Evolutionary conservation across 2,329 filamentous ascomycete species (phyloP).

Genomic region (Thelonectria blattea): DNA sequence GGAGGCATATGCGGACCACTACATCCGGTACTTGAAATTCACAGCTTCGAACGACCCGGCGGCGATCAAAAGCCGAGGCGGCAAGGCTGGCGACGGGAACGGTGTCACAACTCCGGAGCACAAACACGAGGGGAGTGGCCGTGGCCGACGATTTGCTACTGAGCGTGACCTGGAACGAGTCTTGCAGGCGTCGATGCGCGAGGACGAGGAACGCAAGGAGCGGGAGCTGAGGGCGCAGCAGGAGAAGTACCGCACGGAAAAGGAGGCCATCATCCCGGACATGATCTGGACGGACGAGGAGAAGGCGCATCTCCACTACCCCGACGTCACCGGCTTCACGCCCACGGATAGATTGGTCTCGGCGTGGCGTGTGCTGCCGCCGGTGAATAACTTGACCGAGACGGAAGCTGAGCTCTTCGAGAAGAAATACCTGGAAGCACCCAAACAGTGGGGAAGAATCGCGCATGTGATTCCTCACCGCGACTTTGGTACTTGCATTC

Average conservation of each 20-base stretch:
- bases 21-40: slow-evolving; percentile 60
- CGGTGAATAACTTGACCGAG: slow-evolving; percentile 75
- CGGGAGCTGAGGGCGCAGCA: slow-evolving; percentile 68
- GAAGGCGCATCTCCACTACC: slow-evolving; percentile 62
- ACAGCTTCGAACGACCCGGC: slow-evolving; percentile 61
- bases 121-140: slow-evolving; percentile 61
- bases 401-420: slow-evolving; percentile 76
- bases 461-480: slow-evolving; percentile 70
- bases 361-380: slow-evolving; percentile 74
- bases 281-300: slow-evolving; percentile 71
- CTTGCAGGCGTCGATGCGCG: slow-evolving; percentile 72
- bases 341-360: slow-evolving; percentile 71
- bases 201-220: slow-evolving; percentile 73
- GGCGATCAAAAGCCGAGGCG: slow-evolving; percentile 59
- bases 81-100: slow-evolving; percentile 48
- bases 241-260: slow-evolving; percentile 75
- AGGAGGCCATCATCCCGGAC: slow-evolving; percentile 75
- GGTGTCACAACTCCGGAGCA: slow-evolving; percentile 56
- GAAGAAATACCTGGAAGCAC: slow-evolving; percentile 74
- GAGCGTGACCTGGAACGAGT: slow-evolving; percentile 77
- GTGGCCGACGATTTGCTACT: slow-evolving; percentile 66
- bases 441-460: slow-evolving; percentile 84
- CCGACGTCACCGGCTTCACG: slow-evolving; percentile 69
- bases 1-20: slow-evolving; percentile 54
- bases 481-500: slow-evolving; percentile 80